Base-by-base conservation (phyloP, 306 rosid genomes). In the Prunus mume region DNA sequence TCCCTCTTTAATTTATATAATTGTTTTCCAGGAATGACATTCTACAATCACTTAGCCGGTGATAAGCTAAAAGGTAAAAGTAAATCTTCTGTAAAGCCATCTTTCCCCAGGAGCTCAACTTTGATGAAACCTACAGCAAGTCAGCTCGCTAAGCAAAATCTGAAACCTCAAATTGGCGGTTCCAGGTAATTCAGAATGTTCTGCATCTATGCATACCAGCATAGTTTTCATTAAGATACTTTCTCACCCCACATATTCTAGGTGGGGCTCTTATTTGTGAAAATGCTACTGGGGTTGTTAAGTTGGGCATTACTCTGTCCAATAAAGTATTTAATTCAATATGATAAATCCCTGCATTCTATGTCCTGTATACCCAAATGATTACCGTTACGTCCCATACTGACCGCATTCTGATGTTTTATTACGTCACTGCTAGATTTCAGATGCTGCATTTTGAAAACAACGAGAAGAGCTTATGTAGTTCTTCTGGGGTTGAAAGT, bases 71-170 rank as follows among this genome's bases (percentile, higher is more conserved):
- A 78, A 55, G 78, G 78, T 24, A 87, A 82, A 73, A 83, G 81
- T 73, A 83, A 79, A 67, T 65, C 83, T 75, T 77, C 83, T 80
- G 63, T 41, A 57, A 83, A 83, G 73, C 74, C 84, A 27, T 78
- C 79, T 52, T 60, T 70, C 34, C 72, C 81, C 56, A 85, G 87
- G 88, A 82, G 86, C 82, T 90, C 96, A 62, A 95, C 98, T 46
- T 87, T 95, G 83, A 88, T 95, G 96, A 95, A 92, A 82, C 95
- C 98, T 71, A 92, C 98, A 27, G 97, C 95, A 41, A 90, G 98
- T 87, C 97, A 86, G 75, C 84, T 95, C 69, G 98, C 98, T n/a
- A 92, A 93, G 85, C 95, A 89, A 81, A 89, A 87, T 66, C 76
- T 77, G 12, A 74, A 81, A 34, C 47, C 71, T 66, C 90, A 81